Evolutionary conservation across 768 basidiomycete species (phyloP).

Genomic region (Russula sp.): DNA sequence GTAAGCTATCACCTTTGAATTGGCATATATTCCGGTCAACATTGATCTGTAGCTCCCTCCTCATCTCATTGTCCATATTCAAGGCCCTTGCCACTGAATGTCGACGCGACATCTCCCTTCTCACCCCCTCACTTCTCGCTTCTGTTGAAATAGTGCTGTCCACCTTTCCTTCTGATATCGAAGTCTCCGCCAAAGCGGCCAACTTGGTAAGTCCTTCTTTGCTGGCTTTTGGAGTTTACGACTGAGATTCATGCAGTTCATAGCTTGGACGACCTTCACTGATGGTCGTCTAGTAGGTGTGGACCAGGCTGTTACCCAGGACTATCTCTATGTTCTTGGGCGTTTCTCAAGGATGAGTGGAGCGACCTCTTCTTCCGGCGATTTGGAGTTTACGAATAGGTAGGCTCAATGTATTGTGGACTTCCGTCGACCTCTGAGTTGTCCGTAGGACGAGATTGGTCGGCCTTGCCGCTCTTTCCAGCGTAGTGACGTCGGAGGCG

Average conservation of each 20-base stretch:
- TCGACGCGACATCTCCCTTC: slow-evolving; percentile 68
- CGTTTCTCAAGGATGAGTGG: slow-evolving; percentile 60
- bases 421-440: not conserved
- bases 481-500: slow-evolving; percentile 77
- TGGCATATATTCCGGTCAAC: not conserved
- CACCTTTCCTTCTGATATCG: slow-evolving; percentile 56
- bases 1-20: slow-evolving; percentile 39
- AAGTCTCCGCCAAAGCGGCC: slow-evolving; percentile 69
- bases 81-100: slow-evolving; percentile 82
- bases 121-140: slow-evolving; percentile 61
- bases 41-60: slow-evolving; percentile 46
- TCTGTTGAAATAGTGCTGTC: slow-evolving; percentile 53
- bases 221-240: not conserved
- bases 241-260: slow-evolving; percentile 50
- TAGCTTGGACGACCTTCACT: slow-evolving; percentile 88
- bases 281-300: slow-evolving; percentile 78
- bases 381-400: slow-evolving; percentile 73
- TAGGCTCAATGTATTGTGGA: slow-evolving; percentile 25
- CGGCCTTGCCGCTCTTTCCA: slow-evolving; percentile 75
- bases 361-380: slow-evolving; percentile 39
- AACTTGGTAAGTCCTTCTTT: slow-evolving; percentile 53
- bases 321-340: slow-evolving; percentile 61
- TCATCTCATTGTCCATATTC: slow-evolving; percentile 78
- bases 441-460: slow-evolving; percentile 66
- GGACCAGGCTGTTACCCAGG: slow-evolving; percentile 58